Conservation (phyloP, 2,329 filamentous ascomycete species). For the Ceratocystis cubensis region DNA sequence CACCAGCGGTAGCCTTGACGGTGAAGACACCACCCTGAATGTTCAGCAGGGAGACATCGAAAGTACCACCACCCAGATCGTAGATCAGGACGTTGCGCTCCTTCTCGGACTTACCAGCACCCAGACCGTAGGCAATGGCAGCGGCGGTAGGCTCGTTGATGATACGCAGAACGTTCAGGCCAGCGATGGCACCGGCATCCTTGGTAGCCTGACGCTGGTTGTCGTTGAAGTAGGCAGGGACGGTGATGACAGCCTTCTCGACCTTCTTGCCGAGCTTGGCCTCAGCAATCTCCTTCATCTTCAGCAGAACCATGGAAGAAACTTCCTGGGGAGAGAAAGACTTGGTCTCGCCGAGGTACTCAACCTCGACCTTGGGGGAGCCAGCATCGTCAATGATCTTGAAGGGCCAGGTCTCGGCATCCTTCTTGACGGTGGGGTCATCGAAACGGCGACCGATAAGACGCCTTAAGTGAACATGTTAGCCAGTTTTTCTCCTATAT, state of each 20-base stretch:
- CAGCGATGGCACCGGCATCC: conserved; percentile 94
- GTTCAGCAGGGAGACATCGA: conserved; percentile 98
- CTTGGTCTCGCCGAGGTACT: conserved; percentile 93
- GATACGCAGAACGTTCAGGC: conserved; percentile 97
- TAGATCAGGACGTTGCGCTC: conserved; percentile 99
- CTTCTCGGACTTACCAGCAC: conserved; percentile 87
- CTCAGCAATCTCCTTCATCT: conserved; percentile 99
- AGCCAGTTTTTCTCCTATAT: background rate
- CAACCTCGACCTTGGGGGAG: conserved; percentile 83
- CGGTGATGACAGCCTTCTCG: conserved; percentile 96
- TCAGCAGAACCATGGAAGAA: conserved; percentile 95
- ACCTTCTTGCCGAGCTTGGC: conserved; percentile 97
- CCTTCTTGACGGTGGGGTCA: conserved; percentile 96
- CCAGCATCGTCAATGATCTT: conserved; percentile 85
- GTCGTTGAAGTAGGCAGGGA: conserved; percentile 99
- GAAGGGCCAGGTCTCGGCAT: conserved; percentile 98
- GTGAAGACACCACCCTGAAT: conserved; percentile 99
- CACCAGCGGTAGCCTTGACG: conserved; percentile 94
- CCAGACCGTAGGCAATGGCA: conserved; percentile 95
- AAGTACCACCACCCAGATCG: conserved; percentile 99
- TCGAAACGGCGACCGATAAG: conserved; percentile 93
- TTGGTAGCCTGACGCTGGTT: conserved; percentile 99
- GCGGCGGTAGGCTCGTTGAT: conserved; percentile 99
- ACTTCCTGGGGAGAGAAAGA: conserved; percentile 96
- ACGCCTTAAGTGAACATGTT: conserved; percentile 48